Base-by-base conservation (phyloP, 2,329 filamentous ascomycete species). In the Fusarium lateritium region DNA sequence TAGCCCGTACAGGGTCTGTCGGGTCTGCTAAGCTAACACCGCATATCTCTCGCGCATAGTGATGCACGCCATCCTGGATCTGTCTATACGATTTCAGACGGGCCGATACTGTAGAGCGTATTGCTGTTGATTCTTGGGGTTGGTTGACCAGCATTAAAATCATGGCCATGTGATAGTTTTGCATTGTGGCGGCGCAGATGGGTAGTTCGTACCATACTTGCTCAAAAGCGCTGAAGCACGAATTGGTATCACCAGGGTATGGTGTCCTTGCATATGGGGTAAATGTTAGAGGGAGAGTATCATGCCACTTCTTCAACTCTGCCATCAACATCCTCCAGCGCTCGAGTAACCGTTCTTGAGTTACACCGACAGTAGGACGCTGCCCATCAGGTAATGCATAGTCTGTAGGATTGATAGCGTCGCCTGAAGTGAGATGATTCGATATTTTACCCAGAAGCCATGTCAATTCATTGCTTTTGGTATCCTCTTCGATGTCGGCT, bases 361-460 rank as follows among this genome's bases (percentile, higher is more conserved):
- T 74, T 0, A 74, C 72, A 3, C 72, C 72, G 0, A 73, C 57
- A 0, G 46, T 26, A 0, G 70, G 70, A 1, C 72, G 53, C 4
- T 74, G 71, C 0, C 70, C 71, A 1, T 22, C 36, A 1, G 71
- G 72, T 1, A 74, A 34, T 1, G 71, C 71, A 9, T 74, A 74
- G 58, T 80, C 80, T 1, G 65, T 44, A 1, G 70, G 70, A 17
- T 72, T 61, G 4, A 87, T 78, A 6, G 84, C 83, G 58, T 89
- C 87, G 3, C 85, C 86, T 3, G 83, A 82, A 3, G 85, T 87
- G 56, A 91, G 85, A 73, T 87, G 90, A 72, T 92, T 91, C 52
- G 90, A 85, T 6, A 91, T 84, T 70, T 91, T 91, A 8, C 88
- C 86, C 61, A 89, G 82, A 10, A 92, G 83, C 89, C 89, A 92